These are phyloP conservation scores for Oldenlandia corymbosa DNA, from an alignment of 257 asterid species.

Conservation along the genomic window DNA sequence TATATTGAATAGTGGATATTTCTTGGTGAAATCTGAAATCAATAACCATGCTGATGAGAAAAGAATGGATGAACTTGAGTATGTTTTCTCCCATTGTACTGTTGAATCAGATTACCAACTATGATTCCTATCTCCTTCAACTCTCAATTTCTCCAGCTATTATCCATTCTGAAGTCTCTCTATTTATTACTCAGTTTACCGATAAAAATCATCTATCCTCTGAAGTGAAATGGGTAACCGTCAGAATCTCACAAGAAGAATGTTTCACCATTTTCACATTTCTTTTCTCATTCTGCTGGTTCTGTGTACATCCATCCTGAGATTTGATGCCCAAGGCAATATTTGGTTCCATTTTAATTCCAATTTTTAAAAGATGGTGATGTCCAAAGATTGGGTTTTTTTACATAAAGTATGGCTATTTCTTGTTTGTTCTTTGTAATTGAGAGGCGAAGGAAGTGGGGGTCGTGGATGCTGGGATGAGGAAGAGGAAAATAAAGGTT, in stretches of 20 bases:
- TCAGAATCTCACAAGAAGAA: constrained; percentile 20
- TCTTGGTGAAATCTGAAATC: too few species aligned
- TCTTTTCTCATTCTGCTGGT: constrained; percentile 30
- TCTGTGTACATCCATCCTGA: constrained; percentile 29
- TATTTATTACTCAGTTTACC: too few species aligned
- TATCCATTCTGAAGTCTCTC: too few species aligned
- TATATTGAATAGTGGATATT: too few species aligned
- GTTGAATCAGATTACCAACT: too few species aligned
- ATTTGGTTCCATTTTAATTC: neutral
- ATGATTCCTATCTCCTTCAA: neutral
- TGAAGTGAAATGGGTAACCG: constrained; percentile 35
- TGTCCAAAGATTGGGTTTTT: neutral
- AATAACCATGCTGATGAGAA: too few species aligned
- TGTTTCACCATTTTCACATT: constrained; percentile 21
- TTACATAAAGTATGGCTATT: constrained; percentile 6
- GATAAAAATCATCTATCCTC: neutral
- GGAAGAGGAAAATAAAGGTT: too few species aligned
- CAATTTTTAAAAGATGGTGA: too few species aligned
- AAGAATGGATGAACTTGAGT: too few species aligned
- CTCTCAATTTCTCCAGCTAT: constrained; percentile 3
- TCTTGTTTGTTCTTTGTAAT: neutral
- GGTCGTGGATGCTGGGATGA: too few species aligned
- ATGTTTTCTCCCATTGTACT: too few species aligned
- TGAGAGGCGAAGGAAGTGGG: too few species aligned
- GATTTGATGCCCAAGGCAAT: constrained; percentile 41